Conservation (phyloP, 345 rosid species). For the Syzygium oleosum region DNA sequence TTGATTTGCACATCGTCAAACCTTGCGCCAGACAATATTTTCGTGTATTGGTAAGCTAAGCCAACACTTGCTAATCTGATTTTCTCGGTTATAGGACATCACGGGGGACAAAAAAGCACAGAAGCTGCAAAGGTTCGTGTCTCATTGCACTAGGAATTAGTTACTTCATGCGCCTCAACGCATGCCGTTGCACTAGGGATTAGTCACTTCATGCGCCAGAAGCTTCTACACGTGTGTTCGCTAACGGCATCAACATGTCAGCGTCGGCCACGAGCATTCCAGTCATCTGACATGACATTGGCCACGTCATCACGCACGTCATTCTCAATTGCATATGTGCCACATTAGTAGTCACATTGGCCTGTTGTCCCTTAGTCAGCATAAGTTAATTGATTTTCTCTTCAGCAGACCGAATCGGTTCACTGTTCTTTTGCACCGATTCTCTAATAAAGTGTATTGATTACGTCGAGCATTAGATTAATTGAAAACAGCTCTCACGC, state of each 20-base stretch:
- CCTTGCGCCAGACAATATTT: too few relatives aligned
- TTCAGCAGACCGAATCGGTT: not conserved
- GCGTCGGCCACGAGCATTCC: not conserved
- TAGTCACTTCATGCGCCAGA: not conserved
- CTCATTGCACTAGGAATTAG: too few relatives aligned
- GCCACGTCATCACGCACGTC: not conserved
- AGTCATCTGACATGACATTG: not conserved
- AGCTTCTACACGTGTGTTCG: not conserved
- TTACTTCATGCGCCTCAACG: not conserved
- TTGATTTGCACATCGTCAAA: too few relatives aligned
- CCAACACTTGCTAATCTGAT: too few relatives aligned
- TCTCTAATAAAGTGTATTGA: not conserved
- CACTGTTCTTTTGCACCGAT: not conserved
- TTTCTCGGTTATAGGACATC: too few relatives aligned
- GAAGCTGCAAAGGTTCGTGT: too few relatives aligned
- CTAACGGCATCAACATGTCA: not conserved
- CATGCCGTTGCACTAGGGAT: not conserved
- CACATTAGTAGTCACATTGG: not conserved
- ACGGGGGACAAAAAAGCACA: too few relatives aligned
- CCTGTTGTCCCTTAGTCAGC: not conserved
- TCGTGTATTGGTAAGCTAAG: too few relatives aligned
- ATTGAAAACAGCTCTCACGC: not conserved
- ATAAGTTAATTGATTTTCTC: not conserved
- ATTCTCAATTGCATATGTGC: not conserved
- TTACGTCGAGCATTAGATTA: not conserved